Evolutionary conservation across 139 green algal genomes (phyloP), one percentile per base, ranked within the genome.

Genomic region (Eudorina sp.): DNA sequence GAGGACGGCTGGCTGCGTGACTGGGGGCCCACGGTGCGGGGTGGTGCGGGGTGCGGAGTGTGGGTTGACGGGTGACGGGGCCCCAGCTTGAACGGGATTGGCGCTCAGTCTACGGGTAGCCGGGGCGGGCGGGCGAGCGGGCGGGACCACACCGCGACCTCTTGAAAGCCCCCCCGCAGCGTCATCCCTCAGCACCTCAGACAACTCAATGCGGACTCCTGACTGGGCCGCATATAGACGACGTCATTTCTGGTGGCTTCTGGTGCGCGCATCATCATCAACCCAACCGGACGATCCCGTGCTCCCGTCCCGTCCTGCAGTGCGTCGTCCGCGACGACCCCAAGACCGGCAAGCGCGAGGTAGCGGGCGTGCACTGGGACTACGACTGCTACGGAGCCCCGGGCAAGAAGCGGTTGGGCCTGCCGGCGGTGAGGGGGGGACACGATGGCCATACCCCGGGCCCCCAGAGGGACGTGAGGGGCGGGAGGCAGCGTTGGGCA

Each of bases 351-450:
- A 92, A 93, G 80, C 84, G 91, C 19, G 85, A 90, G 36, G 92
- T 96, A 64, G 92, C 92, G 18, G 94, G 93, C 53, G 89, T 95
- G 64, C 92, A 96, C 89, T 96, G 93, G 93, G 90, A 94, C 85
- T 96, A 93, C 40, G 91, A 96, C 89, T 92, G 90, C 87, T 95
- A 94, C 58, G 93, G 93, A 31, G 91, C 83, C 3, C 89, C 89
- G 5, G 89, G 89, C 72, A 90, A 92, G 85, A 89, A 89, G 53
- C 60, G 64, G 84, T 29, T 89, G 72, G 76, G 73, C 64, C 81
- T 90, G 55, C 91, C 85, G n/a, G 84, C 90, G 78, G 78, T 85
- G 58, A 58, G 78, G 7, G 7, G 38, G 8, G 23, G 6, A 53
- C 55, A 66, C 29, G 8, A 25, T 66, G 55, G 55, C 55, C 55